Conservation (phyloP, 1,139 yeast genomes). For the Candida dubliniensis region DNA sequence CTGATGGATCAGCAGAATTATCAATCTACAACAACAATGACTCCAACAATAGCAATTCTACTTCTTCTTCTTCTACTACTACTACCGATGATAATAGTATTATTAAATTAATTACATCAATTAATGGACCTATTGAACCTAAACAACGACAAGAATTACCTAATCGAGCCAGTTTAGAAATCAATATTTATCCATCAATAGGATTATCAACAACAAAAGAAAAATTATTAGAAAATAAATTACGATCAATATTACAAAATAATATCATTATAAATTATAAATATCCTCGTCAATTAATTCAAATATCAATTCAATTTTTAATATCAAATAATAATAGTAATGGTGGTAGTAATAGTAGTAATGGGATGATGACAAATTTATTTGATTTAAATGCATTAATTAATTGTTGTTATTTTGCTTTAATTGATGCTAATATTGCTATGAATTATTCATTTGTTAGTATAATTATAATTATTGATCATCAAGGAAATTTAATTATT, state of each 20-base stretch:
- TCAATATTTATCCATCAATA: slow-evolving; percentile 74
- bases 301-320: slow-evolving; percentile 80
- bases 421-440: slow-evolving; percentile 78
- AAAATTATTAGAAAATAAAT: slow-evolving; percentile 67
- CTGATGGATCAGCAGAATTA: slow-evolving; percentile 79
- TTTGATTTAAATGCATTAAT: slow-evolving; percentile 60
- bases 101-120: slow-evolving; percentile 62
- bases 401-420: slow-evolving; percentile 70
- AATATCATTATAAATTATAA: slow-evolving; percentile 57
- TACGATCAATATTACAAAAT: slow-evolving; percentile 61
- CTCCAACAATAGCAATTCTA: too few species aligned
- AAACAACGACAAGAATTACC: slow-evolving; percentile 84
- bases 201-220: slow-evolving; percentile 83
- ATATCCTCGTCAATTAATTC: slow-evolving; percentile 84
- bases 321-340: slow-evolving; percentile 34
- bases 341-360: not conserved
- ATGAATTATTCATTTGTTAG: slow-evolving; percentile 63
- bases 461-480: slow-evolving; percentile 42
- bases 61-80: too few species aligned
- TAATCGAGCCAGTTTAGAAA: slow-evolving; percentile 71
- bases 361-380: slow-evolving; percentile 13
- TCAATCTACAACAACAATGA: slow-evolving; percentile 3
- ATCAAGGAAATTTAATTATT: slow-evolving; percentile 30
- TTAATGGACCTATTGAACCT: slow-evolving; percentile 90
- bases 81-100: too few species aligned